These are phyloP conservation scores for Solanum aculeatissimum DNA, from an alignment of 305 asterid genomes.

Conservation along the genomic window DNA sequence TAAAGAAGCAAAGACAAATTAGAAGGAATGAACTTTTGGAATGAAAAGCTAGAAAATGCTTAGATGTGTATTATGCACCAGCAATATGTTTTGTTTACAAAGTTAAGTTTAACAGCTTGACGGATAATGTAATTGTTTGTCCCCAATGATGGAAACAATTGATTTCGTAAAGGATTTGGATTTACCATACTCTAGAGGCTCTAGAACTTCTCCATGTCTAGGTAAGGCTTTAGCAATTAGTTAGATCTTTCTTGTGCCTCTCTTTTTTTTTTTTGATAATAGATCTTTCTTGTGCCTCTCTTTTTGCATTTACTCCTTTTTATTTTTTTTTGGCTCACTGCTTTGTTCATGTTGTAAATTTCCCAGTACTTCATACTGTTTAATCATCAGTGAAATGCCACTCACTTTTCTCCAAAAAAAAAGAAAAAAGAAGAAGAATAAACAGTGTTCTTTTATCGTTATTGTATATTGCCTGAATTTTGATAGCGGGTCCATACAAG, in stretches of 20 bases:
- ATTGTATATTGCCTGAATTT: background rate
- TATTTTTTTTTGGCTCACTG: background rate
- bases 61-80: background rate
- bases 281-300: background rate
- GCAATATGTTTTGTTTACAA: background rate
- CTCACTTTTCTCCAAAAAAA: background rate
- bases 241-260: background rate
- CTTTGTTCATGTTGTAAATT: background rate
- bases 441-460: background rate
- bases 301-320: background rate
- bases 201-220: background rate
- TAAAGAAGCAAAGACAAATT: background rate
- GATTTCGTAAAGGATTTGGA: background rate
- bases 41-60: background rate
- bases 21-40: background rate
- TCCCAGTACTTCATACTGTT: background rate
- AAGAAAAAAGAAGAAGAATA: too few relatives aligned
- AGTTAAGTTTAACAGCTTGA: background rate
- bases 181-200: background rate
- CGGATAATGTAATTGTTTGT: background rate
- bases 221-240: background rate
- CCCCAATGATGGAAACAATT: background rate
- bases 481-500: background rate
- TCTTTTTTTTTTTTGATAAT: too few relatives aligned
- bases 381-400: background rate